Base-by-base conservation (phyloP, 83 land plant species). In the Diphasiastrum complanatum region DNA sequence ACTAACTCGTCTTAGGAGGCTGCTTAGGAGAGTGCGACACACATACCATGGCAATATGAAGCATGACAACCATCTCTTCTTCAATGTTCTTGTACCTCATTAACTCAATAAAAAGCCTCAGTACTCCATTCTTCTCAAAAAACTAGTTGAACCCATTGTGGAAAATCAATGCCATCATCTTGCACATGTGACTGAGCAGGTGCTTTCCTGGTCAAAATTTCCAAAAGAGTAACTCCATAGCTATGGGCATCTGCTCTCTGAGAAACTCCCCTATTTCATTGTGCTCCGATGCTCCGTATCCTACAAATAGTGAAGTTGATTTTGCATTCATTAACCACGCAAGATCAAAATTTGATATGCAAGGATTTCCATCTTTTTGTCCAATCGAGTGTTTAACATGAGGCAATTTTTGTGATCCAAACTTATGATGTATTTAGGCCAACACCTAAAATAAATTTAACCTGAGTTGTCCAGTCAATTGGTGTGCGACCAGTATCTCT, bases 401-500 rank as follows among this genome's bases (percentile, higher is more conserved):
- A 25, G 73, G 60, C 36, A 85, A 66, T 52, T 67, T 80, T 51
- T 69, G 75, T 41, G 90, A 66, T 10, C 69, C 68, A 57, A 72
- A 60, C 26, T 77, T 59, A 65, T 54, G 69, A 71, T 91, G 97
- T 51, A 87, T 76, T 64, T 60, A 76, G n/a, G 83, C 87, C 32
- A 91, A 35, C 2, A 2, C 80, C 90, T 5, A 74, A 54, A 48
- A 87, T 87, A 22, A 91, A 84, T 45, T 69, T 78, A 33, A 85
- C 45, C 64, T 95, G 75, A 2, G 85, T 77, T 28, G 79, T 77
- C 97, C 97, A 91, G 45, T 91, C 95, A 27, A 91, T 46, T 14
- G 97, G 87, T 20, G 83, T 80, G 19, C 97, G 65, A 4, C 97
- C 90, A 0, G 97, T 86, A n/a, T 95, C 97, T 43, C 87, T 51